A percentile compares a stretch with the other conserved stretches of the same genome.
phyloP scores from a whole-genome alignment of 345 rosid species.

The Citrus australasica region DNA sequence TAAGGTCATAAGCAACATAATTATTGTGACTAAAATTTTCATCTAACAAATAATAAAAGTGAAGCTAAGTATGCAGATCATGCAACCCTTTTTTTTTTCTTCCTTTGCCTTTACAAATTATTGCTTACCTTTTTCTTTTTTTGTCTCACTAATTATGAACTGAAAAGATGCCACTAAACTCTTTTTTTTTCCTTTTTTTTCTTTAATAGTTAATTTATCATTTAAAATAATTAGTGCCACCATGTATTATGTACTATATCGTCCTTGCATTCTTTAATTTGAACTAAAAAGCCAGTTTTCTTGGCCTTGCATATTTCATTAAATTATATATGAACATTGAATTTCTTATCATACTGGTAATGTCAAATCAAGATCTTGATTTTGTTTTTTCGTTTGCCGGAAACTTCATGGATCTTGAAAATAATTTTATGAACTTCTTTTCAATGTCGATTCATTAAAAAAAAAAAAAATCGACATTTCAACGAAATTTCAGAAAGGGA shows the following conservation, averaged over 20 bases:
- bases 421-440: not conserved
- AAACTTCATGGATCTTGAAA: not conserved
- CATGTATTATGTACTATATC: too few species aligned
- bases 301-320: not conserved
- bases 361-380: slow-evolving; percentile 7
- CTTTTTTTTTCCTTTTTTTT: too few species aligned
- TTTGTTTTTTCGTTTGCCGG: not conserved
- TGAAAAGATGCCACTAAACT: not conserved
- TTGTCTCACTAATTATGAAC: not conserved
- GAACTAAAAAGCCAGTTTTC: not conserved
- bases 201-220: not conserved
- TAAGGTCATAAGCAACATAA: not conserved
- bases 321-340: not conserved
- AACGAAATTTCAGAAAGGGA: slow-evolving; percentile 5
- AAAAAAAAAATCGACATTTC: not conserved
- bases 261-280: slow-evolving; percentile 10
- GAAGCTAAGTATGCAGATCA: slow-evolving; percentile 2
- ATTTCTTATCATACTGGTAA: not conserved
- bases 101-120: not conserved
- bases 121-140: slow-evolving; percentile 9
- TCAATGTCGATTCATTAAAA: not conserved
- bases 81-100: slow-evolving; percentile 11
- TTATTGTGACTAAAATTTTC: slow-evolving; percentile 7
- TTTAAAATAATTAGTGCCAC: not conserved
- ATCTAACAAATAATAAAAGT: slow-evolving; percentile 8